Base-by-base conservation (phyloP, 257 asterid genomes). In the Salvia splendens region DNA sequence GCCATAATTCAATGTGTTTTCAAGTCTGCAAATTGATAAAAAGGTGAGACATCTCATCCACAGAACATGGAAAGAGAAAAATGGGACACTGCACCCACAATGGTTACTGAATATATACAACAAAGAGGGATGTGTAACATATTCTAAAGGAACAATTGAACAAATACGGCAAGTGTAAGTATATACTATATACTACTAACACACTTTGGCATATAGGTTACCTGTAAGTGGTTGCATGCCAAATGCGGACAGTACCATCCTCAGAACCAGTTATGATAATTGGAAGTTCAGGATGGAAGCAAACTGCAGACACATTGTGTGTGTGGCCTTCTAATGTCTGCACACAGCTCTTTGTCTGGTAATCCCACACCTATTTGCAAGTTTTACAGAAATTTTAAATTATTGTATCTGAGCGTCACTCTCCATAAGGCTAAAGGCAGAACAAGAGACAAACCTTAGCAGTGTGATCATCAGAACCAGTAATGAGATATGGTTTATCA, bases 321-420 rank as follows among this genome's bases (percentile, higher is more conserved):
- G 97, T 91, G 69, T 94, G 99, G 73, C 99, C 97, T 57, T 94
- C 99, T 73, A 94, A 87, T n/a, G 96, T 94, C 79, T 94, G 99
- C 66, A 94, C 89, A 61, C 98, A 94, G 76, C 99, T 91, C 85
- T 85, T 91, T 36, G 99, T 94, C 83, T 94, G 97, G 79, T 91
- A 94, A 72, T 94, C 99, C 97, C 99, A 94, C 16, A 94, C 96
- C 99, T 94, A 82, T 81, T 75, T 17, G 48, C 68, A 73, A 73
- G 64, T 66, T 66, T 50, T 53, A 62, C 43, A 67, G 40, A 49
- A 50, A 9, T 63, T 55, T 71, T 42, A 66, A 52, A 38, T 49
- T 8, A 33, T 6, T 45, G 8, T 67, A 46, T 28, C 50, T 16
- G 45, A 61, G 43, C 59, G 43, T 67, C 70, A 71, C 28, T 59